Conservation (phyloP, 495 filamentous ascomycete species). For the Bombardia bombarda region DNA sequence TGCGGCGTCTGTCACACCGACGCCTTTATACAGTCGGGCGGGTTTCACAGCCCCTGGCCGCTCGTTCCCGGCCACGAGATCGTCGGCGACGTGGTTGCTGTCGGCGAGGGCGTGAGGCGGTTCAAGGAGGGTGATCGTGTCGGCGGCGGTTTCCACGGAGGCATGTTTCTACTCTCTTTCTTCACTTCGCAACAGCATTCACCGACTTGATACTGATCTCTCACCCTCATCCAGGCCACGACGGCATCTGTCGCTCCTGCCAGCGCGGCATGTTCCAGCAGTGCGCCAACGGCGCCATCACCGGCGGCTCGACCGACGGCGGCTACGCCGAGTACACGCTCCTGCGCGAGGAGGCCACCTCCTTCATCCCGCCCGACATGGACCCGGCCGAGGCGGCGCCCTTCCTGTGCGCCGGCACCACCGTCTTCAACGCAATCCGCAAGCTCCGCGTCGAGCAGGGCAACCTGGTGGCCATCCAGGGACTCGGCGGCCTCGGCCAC, state of each 20-base stretch:
- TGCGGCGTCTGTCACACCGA: slow-evolving; percentile 48
- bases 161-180: no score
- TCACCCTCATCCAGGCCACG: slow-evolving; percentile 20
- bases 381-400: slow-evolving; percentile 53
- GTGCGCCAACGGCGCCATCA: slow-evolving; percentile 38
- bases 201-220: neutral
- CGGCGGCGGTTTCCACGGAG: slow-evolving; percentile 51
- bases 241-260: slow-evolving; percentile 41
- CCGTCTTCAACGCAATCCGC: slow-evolving; percentile 61
- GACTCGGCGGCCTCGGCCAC: slow-evolving; percentile 56
- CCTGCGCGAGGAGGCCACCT: slow-evolving; percentile 51
- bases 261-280: slow-evolving; percentile 40
- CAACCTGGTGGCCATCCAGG: slow-evolving; percentile 51
- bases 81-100: slow-evolving; percentile 43
- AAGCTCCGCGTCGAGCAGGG: slow-evolving; percentile 50
- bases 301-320: slow-evolving; percentile 41
- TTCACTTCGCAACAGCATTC: no score
- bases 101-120: slow-evolving; percentile 33
- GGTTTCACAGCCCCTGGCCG: slow-evolving; percentile 37
- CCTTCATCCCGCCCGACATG: slow-evolving; percentile 46
- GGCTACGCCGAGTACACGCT: slow-evolving; percentile 56
- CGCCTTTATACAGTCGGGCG: slow-evolving; percentile 25
- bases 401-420: slow-evolving; percentile 60
- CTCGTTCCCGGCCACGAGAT: slow-evolving; percentile 49
- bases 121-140: slow-evolving; percentile 44